Evolutionary conservation across 176 grass and related monocot genomes (phyloP).

Genomic region (Oropetium thomaeum): DNA sequence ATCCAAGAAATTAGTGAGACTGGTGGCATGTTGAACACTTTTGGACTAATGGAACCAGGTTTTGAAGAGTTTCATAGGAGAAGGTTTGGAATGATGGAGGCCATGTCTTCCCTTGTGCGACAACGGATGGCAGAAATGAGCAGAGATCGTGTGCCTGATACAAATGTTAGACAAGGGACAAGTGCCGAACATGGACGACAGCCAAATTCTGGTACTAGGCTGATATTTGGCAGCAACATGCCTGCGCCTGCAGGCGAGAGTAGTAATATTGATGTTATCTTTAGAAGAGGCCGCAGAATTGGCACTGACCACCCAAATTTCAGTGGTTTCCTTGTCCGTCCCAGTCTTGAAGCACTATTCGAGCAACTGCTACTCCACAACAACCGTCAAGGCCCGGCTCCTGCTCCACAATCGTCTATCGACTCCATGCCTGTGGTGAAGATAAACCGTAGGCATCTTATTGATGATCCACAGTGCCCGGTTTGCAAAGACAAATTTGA

Average conservation of each 20-base stretch:
- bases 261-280: conserved; percentile 30
- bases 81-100: conserved; percentile 70
- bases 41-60: conserved; percentile 41
- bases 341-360: conserved; percentile 64
- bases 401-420: conserved; percentile 59
- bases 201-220: not conserved
- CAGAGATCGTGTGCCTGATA: conserved; percentile 34
- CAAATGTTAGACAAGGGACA: conserved; percentile 22
- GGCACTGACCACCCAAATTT: conserved; percentile 43
- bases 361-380: conserved; percentile 56
- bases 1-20: conserved; percentile 85
- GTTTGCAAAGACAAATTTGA: conserved; percentile 87
- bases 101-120: conserved; percentile 62
- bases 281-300: conserved; percentile 40
- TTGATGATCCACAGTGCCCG: conserved; percentile 58
- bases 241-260: conserved; percentile 24
- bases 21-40: conserved; percentile 48
- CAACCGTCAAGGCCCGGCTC: conserved; percentile 46
- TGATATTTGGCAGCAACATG: conserved; percentile 43
- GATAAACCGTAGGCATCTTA: conserved; percentile 65
- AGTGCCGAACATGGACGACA: conserved; percentile 14
- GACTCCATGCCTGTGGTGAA: conserved; percentile 72
- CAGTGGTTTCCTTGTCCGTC: conserved; percentile 35
- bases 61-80: conserved; percentile 28
- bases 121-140: conserved; percentile 46